A percentile compares a stretch with the other conserved stretches of the same genome.
These are phyloP conservation scores for Hypoxylon sp. DNA, from an alignment of 2,329 filamentous ascomycete genomes.

Conservation along the genomic window DNA sequence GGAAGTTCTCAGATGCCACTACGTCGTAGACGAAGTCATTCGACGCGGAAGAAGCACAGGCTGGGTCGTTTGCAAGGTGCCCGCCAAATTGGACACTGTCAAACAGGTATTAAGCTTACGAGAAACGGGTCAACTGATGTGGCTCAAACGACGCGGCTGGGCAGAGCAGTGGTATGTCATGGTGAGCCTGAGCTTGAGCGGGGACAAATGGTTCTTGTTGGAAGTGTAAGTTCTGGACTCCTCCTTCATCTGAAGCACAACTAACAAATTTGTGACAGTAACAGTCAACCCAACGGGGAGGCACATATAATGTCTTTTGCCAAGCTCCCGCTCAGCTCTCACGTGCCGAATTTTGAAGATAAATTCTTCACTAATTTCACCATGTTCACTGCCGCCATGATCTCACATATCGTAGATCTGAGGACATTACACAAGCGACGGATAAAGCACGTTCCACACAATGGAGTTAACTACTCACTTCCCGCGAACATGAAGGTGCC, in stretches of 20 bases:
- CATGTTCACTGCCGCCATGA: constrained; percentile 63
- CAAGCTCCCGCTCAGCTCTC: constrained; percentile 59
- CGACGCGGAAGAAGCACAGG: constrained; percentile 71
- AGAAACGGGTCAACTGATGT: constrained; percentile 72
- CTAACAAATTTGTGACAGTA: constrained; percentile 35
- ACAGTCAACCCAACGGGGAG: constrained; percentile 36
- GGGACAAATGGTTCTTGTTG: constrained; percentile 84
- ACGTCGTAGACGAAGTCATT: constrained; percentile 71
- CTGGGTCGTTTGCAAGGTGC: constrained; percentile 68
- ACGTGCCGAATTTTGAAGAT: constrained; percentile 60
- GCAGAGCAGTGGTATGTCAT: constrained; percentile 77
- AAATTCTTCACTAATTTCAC: constrained; percentile 66
- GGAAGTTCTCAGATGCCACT: constrained; percentile 71
- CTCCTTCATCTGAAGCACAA: constrained; percentile 4
- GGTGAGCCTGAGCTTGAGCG: constrained; percentile 75
- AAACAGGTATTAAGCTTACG: constrained; percentile 72
- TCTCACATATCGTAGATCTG: constrained; percentile 64
- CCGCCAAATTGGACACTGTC: constrained; percentile 66
- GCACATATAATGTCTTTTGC: constrained; percentile 52
- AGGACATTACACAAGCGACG: constrained; percentile 60
- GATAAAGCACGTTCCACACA: constrained; percentile 56
- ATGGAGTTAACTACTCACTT: constrained; percentile 55
- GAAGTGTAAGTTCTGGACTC: constrained; percentile 65
- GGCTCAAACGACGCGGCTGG: constrained; percentile 82
- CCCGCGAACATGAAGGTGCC: constrained; percentile 62